These are phyloP conservation scores for Pyracantha coccinea DNA, from an alignment of 331 rosid species.

Conservation along the genomic window DNA sequence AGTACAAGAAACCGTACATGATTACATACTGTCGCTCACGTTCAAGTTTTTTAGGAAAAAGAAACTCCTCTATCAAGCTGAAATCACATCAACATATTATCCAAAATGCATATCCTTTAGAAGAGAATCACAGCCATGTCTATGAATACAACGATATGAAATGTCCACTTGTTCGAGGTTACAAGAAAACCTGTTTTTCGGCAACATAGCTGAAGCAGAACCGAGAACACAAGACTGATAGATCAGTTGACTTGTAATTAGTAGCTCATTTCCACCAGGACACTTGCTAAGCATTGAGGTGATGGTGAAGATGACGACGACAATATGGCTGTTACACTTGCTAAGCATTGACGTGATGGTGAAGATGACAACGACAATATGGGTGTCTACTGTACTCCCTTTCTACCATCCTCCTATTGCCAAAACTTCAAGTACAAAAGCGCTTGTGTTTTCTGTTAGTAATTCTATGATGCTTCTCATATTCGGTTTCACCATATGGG, in stretches of 20 bases:
- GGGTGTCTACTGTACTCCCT: not conserved
- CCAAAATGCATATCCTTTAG: too few relatives aligned
- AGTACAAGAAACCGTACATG: too few relatives aligned
- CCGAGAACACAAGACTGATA: not conserved
- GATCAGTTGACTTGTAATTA: not conserved
- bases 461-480: not conserved
- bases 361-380: not conserved
- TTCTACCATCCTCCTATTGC: slow-evolving; percentile 1
- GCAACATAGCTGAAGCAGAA: not conserved
- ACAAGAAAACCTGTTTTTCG: not conserved
- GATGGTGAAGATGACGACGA: not conserved
- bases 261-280: not conserved
- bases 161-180: not conserved
- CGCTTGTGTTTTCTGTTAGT: not conserved
- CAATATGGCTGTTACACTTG: not conserved
- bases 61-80: too few relatives aligned
- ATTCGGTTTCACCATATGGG: not conserved
- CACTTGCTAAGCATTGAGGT: not conserved
- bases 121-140: not conserved
- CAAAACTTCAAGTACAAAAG: not conserved
- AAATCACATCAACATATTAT: too few relatives aligned
- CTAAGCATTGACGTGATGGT: not conserved
- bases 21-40: too few relatives aligned
- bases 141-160: not conserved
- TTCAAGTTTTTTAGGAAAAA: too few relatives aligned